phyloP scores from a whole-genome alignment of 768 basidiomycete species.

The Pisolithus orientalis region DNA sequence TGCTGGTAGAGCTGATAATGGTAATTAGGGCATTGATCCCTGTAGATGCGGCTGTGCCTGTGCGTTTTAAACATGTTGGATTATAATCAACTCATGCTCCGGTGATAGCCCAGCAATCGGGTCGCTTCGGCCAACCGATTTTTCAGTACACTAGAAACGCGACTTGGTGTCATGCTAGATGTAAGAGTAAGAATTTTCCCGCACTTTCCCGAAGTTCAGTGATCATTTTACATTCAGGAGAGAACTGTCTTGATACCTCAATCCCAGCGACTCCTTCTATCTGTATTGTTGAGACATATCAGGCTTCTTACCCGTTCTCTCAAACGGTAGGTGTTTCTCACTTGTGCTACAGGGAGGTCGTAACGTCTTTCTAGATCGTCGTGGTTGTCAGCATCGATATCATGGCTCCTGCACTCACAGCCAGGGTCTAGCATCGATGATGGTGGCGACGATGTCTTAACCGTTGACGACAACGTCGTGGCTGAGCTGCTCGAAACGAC shows the following conservation, averaged over 20 bases:
- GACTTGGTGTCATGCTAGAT: slow-evolving; percentile 50
- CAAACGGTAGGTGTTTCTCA: slow-evolving; percentile 43
- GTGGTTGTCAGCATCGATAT: slow-evolving; percentile 22
- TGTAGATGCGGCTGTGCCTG: slow-evolving; percentile 35
- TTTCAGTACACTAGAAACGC: slow-evolving; percentile 47
- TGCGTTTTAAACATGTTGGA: slow-evolving; percentile 14
- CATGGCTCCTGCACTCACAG: slow-evolving; percentile 26
- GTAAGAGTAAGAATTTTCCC: slow-evolving; percentile 39
- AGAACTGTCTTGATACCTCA: slow-evolving; percentile 41
- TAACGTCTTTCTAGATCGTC: slow-evolving; percentile 28
- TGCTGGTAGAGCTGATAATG: slow-evolving; percentile 57
- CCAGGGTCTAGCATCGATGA: slow-evolving; percentile 17
- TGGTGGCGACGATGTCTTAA: slow-evolving; percentile 19
- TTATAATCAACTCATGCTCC: background rate
- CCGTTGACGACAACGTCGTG: slow-evolving; percentile 31
- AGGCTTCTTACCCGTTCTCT: slow-evolving; percentile 56
- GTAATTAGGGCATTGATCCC: slow-evolving; percentile 40
- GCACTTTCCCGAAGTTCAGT: background rate
- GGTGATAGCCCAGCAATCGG: background rate
- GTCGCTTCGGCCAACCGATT: slow-evolving; percentile 26
- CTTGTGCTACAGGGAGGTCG: slow-evolving; percentile 1
- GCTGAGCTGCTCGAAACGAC: slow-evolving; percentile 38
- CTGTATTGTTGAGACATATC: slow-evolving; percentile 57
- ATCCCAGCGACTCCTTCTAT: slow-evolving; percentile 55
- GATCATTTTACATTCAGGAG: slow-evolving; percentile 40